Percentiles rank a stretch among this genome's conserved stretches.
Conservation (phyloP, 2,329 filamentous ascomycete species). For the Aspergillus sp. region DNA sequence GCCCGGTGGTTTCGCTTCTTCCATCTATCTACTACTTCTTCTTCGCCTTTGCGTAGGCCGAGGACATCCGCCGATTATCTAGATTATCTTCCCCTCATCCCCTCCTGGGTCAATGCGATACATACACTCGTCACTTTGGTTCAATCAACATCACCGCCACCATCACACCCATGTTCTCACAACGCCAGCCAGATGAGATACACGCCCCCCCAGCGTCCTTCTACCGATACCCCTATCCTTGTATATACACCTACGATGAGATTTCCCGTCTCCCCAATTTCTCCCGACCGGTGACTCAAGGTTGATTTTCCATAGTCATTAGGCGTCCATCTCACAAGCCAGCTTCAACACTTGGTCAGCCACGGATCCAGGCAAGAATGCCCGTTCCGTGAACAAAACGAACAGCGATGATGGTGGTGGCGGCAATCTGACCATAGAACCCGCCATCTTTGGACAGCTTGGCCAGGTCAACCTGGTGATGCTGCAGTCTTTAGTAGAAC, state of each 20-base stretch:
- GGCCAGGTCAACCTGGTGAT: slow-evolving; percentile 8
- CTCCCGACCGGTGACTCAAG: not conserved
- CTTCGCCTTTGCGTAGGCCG: not conserved
- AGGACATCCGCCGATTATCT: not conserved
- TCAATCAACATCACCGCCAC: not conserved
- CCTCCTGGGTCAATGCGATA: not conserved
- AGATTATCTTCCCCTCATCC: not conserved
- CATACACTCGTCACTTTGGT: not conserved
- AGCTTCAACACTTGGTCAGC: slow-evolving; percentile 3
- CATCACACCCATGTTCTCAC: not conserved
- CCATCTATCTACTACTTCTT: too few species aligned
- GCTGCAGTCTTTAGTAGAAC: slow-evolving; percentile 12
- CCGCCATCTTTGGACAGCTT: not conserved
- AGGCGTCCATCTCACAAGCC: not conserved
- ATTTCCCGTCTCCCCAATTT: not conserved
- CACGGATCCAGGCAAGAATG: not conserved
- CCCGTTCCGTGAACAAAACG: not conserved
- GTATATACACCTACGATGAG: not conserved
- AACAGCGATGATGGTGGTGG: slow-evolving; percentile 8
- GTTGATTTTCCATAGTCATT: not conserved
- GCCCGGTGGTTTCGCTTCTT: not conserved
- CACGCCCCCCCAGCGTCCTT: not conserved
- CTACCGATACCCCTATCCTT: not conserved
- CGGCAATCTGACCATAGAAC: slow-evolving; percentile 10
- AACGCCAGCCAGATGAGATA: not conserved